phyloP scores from a whole-genome alignment of 1,284 basidiomycete genomes.

The Xerocomus cyaneibrunnescens region DNA sequence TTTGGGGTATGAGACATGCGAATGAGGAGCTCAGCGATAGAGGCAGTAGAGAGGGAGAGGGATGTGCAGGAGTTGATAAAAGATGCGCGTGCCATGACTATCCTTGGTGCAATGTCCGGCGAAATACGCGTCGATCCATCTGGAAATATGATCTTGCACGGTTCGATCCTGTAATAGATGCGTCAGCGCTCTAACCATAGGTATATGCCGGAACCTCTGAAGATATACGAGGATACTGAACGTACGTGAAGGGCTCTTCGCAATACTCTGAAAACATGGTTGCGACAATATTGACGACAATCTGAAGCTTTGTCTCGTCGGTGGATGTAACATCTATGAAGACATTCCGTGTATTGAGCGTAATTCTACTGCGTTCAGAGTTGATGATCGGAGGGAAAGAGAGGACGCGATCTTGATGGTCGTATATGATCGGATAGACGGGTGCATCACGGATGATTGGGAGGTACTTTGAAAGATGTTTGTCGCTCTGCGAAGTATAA shows the following conservation, averaged over 20 bases:
- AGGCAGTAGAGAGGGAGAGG: conserved; percentile 60
- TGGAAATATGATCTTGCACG: conserved; percentile 78
- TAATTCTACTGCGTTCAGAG: conserved; percentile 97
- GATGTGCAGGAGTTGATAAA: conserved; percentile 98
- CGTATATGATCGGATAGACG: conserved; percentile 98
- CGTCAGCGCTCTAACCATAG: conserved; percentile 1
- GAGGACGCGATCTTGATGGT: conserved; percentile 80
- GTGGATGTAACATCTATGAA: conserved; percentile 98
- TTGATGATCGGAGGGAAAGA: conserved; percentile 99
- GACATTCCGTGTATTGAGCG: conserved; percentile 89
- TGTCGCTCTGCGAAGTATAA: conserved; percentile 66
- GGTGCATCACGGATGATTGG: conserved; percentile 94
- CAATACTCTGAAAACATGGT: conserved; percentile 99
- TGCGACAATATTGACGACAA: conserved; percentile 92
- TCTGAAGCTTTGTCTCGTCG: conserved; percentile 95
- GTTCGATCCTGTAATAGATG: conserved; percentile 70
- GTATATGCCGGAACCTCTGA: background rate
- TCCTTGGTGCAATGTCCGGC: conserved; percentile 76
- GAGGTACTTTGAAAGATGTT: conserved; percentile 88
- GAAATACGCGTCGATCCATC: conserved; percentile 78
- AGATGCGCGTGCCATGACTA: conserved; percentile 76
- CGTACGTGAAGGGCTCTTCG: conserved; percentile 86
- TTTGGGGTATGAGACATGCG: conserved; percentile 72
- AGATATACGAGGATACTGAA: conserved; percentile 5
- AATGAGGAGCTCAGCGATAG: conserved; percentile 66